A percentile compares a stretch with the other conserved stretches of the same genome.
Conservation (phyloP, 345 rosid genomes). For the Linum lewisii region DNA sequence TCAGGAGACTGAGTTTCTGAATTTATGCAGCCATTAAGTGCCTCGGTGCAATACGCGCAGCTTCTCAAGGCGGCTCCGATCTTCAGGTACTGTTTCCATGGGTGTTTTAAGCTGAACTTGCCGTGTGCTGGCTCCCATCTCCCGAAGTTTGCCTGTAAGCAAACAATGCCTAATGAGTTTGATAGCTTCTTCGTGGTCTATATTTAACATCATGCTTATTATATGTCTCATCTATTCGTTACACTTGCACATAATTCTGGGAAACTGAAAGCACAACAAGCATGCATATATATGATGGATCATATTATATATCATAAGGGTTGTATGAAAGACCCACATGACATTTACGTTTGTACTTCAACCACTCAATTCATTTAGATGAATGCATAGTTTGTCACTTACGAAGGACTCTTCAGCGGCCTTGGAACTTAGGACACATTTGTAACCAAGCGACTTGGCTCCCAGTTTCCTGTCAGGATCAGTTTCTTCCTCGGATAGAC, state of each 20-base stretch:
- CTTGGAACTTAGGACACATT: constrained; percentile 62
- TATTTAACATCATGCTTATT: no score
- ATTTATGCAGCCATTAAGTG: constrained; percentile 32
- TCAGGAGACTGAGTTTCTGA: constrained; percentile 45
- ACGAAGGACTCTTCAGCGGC: constrained; percentile 67
- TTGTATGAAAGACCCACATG: no score
- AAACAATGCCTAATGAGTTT: no score
- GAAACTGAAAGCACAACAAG: no score
- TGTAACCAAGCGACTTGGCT: constrained; percentile 24
- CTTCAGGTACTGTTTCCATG: constrained; percentile 73
- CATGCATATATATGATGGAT: no score
- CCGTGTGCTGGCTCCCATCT: constrained; percentile 87
- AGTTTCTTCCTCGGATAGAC: constrained; percentile 15
- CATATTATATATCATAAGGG: no score
- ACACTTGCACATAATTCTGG: no score
- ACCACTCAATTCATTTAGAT: no score
- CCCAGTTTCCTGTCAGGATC: background rate
- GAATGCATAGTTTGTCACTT: no score
- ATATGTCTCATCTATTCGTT: no score
- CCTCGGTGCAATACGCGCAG: constrained; percentile 58
- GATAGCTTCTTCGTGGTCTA: no score
- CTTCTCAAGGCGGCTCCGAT: constrained; percentile 49
- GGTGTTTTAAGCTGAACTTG: constrained; percentile 51
- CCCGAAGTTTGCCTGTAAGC: constrained; percentile 51
- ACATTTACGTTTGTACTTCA: no score